Conservation (phyloP, 2,329 filamentous ascomycete genomes). For the Nothopassalora personata region DNA sequence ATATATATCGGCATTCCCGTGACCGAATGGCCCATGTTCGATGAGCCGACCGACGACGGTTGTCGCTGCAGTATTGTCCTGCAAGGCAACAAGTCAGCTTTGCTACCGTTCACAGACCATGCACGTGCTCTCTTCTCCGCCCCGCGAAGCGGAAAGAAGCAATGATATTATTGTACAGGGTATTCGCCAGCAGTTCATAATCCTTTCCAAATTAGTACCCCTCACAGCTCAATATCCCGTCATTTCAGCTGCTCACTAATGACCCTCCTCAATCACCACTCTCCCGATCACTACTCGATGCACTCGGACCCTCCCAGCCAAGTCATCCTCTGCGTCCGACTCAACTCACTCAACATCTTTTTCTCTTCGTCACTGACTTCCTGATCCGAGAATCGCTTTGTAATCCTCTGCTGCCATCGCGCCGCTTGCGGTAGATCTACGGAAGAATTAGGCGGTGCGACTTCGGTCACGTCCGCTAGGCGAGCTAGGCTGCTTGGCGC, state of each 20-base stretch:
- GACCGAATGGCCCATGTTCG: slow-evolving; percentile 43
- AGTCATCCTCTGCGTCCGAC: not conserved
- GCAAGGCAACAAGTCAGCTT: not conserved
- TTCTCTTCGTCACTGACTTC: not conserved
- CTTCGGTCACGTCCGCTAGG: not conserved
- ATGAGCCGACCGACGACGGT: slow-evolving; percentile 26
- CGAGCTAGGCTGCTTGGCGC: not conserved
- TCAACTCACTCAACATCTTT: slow-evolving; percentile 1
- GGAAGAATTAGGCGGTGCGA: not conserved
- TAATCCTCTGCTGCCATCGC: slow-evolving; percentile 1
- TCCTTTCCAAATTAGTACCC: not conserved
- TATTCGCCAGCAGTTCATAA: not conserved
- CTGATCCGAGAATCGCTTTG: not conserved
- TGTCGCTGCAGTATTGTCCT: not conserved
- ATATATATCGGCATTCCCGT: not conserved
- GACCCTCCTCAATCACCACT: not conserved
- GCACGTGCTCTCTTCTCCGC: too few relatives aligned
- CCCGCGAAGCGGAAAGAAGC: not conserved
- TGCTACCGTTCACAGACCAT: too few relatives aligned
- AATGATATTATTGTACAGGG: not conserved
- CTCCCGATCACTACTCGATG: not conserved
- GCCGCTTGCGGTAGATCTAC: not conserved
- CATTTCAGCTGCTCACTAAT: too few relatives aligned
- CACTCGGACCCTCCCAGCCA: slow-evolving; percentile 1
- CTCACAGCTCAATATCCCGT: not conserved